A percentile compares a stretch with the other conserved stretches of the same genome.
Conservation (phyloP, 176 grass and related monocot genomes). For the Oryza punctata region DNA sequence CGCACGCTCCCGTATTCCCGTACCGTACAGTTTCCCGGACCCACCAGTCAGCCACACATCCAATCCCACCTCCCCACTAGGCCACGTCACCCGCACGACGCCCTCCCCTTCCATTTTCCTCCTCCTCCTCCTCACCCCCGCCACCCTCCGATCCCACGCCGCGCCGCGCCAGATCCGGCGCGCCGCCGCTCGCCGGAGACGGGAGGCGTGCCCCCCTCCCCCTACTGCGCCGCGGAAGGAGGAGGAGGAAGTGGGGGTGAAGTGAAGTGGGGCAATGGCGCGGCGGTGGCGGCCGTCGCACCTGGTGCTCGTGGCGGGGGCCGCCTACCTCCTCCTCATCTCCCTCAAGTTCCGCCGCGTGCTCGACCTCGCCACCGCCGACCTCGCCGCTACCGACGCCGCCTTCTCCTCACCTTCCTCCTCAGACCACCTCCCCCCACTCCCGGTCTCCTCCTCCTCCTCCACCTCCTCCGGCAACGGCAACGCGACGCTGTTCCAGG, state of each 20-base stretch:
- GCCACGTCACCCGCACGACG: constrained; percentile 30
- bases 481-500: constrained; percentile 19
- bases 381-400: constrained; percentile 42
- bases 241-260: too few relatives aligned
- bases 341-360: constrained; percentile 94
- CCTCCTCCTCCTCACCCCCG: not conserved
- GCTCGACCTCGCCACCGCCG: constrained; percentile 61
- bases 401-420: constrained; percentile 48
- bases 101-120: not conserved
- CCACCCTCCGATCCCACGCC: constrained; percentile 20
- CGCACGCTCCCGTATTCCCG: not conserved
- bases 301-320: constrained; percentile 56
- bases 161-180: constrained; percentile 28
- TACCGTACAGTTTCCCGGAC: not conserved
- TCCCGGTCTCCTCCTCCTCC: not conserved
- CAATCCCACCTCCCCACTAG: not conserved
- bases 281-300: constrained; percentile 75
- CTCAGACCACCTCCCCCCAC: constrained; percentile 38
- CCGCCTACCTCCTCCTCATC: constrained; percentile 75
- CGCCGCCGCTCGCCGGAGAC: constrained; percentile 4
- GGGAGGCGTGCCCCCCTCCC: not conserved
- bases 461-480: not conserved
- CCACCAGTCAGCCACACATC: not conserved
- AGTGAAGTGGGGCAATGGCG: constrained; percentile 32
- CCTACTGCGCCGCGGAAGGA: not conserved